Conservation (phyloP, 768 basidiomycete genomes). For the Pleurotus eryngii region DNA sequence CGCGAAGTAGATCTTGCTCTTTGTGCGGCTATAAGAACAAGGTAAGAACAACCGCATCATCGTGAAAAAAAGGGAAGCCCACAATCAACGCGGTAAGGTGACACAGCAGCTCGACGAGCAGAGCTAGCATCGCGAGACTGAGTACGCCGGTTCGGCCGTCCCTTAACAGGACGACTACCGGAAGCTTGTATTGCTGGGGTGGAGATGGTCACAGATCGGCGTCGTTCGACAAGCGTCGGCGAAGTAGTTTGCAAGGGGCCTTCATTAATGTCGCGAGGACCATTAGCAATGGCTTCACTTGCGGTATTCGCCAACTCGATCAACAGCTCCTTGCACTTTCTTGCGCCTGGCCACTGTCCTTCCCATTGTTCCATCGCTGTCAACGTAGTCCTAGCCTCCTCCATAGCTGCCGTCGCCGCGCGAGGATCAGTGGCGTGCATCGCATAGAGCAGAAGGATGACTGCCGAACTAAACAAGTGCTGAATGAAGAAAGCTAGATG, state of each 20-base stretch:
- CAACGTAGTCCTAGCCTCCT: conserved; percentile 75
- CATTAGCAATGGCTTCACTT: conserved; percentile 57
- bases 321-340: conserved; percentile 82
- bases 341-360: conserved; percentile 83
- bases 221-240: conserved; percentile 39
- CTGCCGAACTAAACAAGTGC: conserved; percentile 84
- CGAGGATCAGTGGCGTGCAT: conserved; percentile 76
- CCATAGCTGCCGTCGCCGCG: conserved; percentile 70
- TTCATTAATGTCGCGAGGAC: conserved; percentile 17
- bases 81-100: conserved; percentile 67
- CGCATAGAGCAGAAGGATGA: conserved; percentile 79
- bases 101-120: conserved; percentile 54
- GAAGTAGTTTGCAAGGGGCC: conserved; percentile 18
- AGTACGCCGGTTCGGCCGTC: conserved; percentile 48
- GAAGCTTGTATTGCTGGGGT: conserved; percentile 33
- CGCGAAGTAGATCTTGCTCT: conserved; percentile 76
- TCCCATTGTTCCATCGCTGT: conserved; percentile 76
- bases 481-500: conserved; percentile 89
- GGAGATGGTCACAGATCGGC: conserved; percentile 54
- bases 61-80: conserved; percentile 24
- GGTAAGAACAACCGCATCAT: conserved; percentile 12
- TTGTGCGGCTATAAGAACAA: conserved; percentile 40
- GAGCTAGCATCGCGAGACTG: conserved; percentile 56
- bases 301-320: conserved; percentile 67
- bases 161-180: conserved; percentile 44